Percentiles rank a stretch among this genome's conserved stretches.
Conservation (phyloP, 192 early-diverging fungal genomes). For the Rhizoclosmatium globosum region DNA sequence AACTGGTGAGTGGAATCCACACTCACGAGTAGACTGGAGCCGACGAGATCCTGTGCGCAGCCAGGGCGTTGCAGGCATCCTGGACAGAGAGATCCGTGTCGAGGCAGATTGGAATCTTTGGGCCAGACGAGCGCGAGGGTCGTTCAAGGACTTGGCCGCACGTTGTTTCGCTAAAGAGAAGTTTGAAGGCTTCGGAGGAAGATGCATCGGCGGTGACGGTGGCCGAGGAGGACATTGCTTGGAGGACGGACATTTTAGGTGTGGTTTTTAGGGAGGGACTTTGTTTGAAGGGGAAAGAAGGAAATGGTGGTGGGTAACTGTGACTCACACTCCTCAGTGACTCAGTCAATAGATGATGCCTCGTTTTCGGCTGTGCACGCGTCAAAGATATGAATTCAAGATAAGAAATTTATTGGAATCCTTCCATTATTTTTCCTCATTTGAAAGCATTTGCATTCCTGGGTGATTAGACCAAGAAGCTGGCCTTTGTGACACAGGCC, state of each 20-base stretch:
- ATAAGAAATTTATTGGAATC: too few relatives aligned
- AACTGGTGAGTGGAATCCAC: neutral
- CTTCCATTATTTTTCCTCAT: too few relatives aligned
- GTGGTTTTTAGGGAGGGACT: neutral
- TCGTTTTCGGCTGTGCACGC: neutral
- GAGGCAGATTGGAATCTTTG: constrained; percentile 51
- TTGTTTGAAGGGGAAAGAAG: neutral
- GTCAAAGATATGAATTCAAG: neutral
- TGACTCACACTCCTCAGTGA: neutral
- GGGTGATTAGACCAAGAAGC: too few relatives aligned
- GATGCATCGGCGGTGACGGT: neutral
- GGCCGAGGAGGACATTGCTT: neutral
- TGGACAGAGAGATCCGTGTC: constrained; percentile 55
- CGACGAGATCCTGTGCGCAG: constrained; percentile 52
- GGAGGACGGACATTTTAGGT: neutral
- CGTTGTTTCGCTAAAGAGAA: constrained; percentile 21
- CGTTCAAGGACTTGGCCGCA: constrained; percentile 11
- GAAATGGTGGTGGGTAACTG: neutral
- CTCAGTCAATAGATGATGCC: neutral
- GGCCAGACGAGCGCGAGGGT: neutral
- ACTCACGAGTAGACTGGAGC: constrained; percentile 54
- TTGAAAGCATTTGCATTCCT: too few relatives aligned
- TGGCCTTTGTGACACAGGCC: too few relatives aligned
- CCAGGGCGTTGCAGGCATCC: constrained; percentile 59
- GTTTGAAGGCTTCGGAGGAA: neutral